phyloP scores from a whole-genome alignment of 2,329 filamentous ascomycete genomes.

The Fusarium nurragi region DNA sequence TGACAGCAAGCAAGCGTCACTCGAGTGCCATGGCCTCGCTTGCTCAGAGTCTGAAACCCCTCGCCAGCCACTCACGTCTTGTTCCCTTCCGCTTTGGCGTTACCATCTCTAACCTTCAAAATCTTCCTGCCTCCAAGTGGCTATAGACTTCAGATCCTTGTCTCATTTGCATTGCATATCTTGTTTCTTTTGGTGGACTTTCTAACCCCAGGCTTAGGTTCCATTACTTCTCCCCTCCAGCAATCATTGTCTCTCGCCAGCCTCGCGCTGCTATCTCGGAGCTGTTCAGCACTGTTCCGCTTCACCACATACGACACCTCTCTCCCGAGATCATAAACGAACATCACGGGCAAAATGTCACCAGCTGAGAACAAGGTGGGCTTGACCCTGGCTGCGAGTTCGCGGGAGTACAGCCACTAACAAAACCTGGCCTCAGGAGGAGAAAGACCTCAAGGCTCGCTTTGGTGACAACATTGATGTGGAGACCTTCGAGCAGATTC shows the following conservation, averaged over 20 bases:
- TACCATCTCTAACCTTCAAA: constrained; percentile 25
- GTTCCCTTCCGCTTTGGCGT: constrained; percentile 25
- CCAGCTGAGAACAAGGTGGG: constrained; percentile 49
- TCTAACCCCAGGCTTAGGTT: constrained; percentile 29
- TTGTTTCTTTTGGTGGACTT: constrained; percentile 4
- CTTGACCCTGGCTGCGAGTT: constrained; percentile 9
- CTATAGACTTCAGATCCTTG: constrained; percentile 10
- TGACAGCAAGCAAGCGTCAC: constrained; percentile 31
- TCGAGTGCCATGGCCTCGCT: constrained; percentile 30
- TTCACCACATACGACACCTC: constrained; percentile 13
- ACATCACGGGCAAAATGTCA: constrained; percentile 43
- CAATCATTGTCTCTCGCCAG: constrained; percentile 5
- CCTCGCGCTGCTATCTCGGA: constrained; percentile 24
- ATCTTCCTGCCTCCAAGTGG: constrained; percentile 10
- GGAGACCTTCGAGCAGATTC: constrained; percentile 88
- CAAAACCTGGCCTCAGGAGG: constrained; percentile 45
- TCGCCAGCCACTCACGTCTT: constrained; percentile 35
- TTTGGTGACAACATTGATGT: constrained; percentile 82
- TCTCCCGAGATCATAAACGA: constrained; percentile 20
- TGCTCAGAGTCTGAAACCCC: constrained; percentile 23
- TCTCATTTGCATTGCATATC: constrained; percentile 11
- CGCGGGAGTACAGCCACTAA: constrained; percentile 18
- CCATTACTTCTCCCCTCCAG: constrained; percentile 9
- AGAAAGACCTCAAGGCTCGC: constrained; percentile 60
- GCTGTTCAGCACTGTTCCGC: constrained; percentile 14